phyloP scores from a whole-genome alignment of 2,329 filamentous ascomycete genomes.

The Hypoxylon sp. region DNA sequence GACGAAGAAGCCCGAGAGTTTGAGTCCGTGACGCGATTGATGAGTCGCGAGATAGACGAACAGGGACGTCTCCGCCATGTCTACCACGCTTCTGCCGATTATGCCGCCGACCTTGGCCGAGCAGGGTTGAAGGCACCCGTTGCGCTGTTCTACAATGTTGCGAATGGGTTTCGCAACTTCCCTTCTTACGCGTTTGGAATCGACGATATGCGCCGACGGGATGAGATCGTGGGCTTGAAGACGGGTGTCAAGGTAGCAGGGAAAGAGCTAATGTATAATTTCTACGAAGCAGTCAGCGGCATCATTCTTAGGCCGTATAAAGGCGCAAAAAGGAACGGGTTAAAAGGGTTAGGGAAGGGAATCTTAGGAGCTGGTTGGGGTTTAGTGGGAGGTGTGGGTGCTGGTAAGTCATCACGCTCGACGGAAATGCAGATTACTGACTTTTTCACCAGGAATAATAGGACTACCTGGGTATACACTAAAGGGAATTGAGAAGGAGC shows the following conservation, averaged over 20 bases:
- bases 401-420: conserved; percentile 10
- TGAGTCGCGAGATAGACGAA: neutral
- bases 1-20: conserved; percentile 7
- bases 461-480: conserved; percentile 16
- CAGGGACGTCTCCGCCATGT: conserved; percentile 6
- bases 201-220: conserved; percentile 14
- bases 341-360: conserved; percentile 21
- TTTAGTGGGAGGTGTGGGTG: neutral
- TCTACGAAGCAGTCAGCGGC: conserved; percentile 17
- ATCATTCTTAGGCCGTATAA: conserved; percentile 11
- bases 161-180: conserved; percentile 21
- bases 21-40: conserved; percentile 1
- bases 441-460: conserved; percentile 3
- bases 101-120: conserved; percentile 6
- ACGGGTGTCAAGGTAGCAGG: conserved; percentile 20
- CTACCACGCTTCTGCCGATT: conserved; percentile 1
- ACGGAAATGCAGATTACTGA: neutral
- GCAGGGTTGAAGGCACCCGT: conserved; percentile 19
- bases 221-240: conserved; percentile 14
- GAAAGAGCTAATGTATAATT: conserved; percentile 12
- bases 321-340: conserved; percentile 8
- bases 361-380: conserved; percentile 6
- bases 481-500: conserved; percentile 18
- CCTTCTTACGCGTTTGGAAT: conserved; percentile 10
- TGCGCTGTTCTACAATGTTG: conserved; percentile 15